A percentile compares a stretch with the other conserved stretches of the same genome.
phyloP scores from a whole-genome alignment of 2,329 filamentous ascomycete genomes.

The Trichoderma koningiopsis region DNA sequence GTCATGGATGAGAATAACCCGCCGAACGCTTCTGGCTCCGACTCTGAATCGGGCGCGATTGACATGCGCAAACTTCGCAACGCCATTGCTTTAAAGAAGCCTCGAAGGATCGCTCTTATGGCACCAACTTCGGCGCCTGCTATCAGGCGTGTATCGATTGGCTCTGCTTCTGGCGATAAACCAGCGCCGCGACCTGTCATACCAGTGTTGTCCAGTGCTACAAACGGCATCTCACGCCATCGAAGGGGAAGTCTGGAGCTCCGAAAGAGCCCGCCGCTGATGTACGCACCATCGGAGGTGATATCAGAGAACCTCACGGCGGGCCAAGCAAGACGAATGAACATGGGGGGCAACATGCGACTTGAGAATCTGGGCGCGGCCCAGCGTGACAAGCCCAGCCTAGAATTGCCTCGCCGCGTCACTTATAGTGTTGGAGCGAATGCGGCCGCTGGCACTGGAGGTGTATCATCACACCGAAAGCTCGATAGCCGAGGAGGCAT shows the following conservation, averaged over 20 bases:
- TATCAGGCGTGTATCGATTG: slow-evolving; percentile 49
- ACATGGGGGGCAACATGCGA: slow-evolving; percentile 49
- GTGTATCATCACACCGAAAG: slow-evolving; percentile 33
- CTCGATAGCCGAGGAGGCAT: slow-evolving; percentile 37
- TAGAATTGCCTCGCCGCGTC: slow-evolving; percentile 39
- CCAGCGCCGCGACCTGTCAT: slow-evolving; percentile 40
- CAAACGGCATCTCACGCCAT: slow-evolving; percentile 59
- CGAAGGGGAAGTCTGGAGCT: slow-evolving; percentile 54
- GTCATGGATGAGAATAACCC: slow-evolving; percentile 57
- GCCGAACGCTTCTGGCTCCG: slow-evolving; percentile 47
- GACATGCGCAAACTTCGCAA: slow-evolving; percentile 58
- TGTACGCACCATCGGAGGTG: slow-evolving; percentile 52
- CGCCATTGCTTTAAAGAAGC: slow-evolving; percentile 56
- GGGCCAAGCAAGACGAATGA: slow-evolving; percentile 61
- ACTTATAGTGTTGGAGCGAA: slow-evolving; percentile 42
- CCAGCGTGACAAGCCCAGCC: slow-evolving; percentile 30
- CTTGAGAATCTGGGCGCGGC: slow-evolving; percentile 35
- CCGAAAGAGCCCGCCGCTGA: slow-evolving; percentile 55
- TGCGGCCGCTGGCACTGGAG: slow-evolving; percentile 23
- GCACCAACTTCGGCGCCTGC: slow-evolving; percentile 40
- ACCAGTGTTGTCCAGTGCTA: slow-evolving; percentile 49
- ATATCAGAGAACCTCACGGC: slow-evolving; percentile 49
- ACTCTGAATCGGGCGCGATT: slow-evolving; percentile 52
- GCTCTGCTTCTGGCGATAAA: slow-evolving; percentile 39
- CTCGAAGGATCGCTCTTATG: slow-evolving; percentile 46